Conservation (phyloP, 257 asterid genomes). For the Solanum tarijense region DNA sequence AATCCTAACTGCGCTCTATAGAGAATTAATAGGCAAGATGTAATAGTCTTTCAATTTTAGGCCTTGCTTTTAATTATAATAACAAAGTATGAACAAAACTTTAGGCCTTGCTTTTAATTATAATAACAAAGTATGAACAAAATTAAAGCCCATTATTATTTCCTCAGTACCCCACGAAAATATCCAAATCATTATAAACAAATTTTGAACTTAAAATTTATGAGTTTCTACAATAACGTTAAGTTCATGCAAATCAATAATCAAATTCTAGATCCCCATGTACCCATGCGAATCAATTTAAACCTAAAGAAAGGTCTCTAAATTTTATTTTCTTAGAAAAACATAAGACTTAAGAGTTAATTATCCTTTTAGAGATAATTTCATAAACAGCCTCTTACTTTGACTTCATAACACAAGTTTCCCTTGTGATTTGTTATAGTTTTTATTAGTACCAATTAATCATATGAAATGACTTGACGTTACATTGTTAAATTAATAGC, state of each 20-base stretch:
- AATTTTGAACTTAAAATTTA: neutral
- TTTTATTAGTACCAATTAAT: too few species aligned
- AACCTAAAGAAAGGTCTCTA: neutral
- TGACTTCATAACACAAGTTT: neutral
- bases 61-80: too few species aligned
- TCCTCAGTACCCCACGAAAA: neutral
- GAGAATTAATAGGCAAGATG: neutral
- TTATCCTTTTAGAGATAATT: neutral
- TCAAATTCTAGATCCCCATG: neutral
- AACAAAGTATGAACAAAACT: neutral
- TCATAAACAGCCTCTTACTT: neutral
- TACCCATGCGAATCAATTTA: neutral
- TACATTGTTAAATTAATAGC: neutral
- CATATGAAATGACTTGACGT: neutral
- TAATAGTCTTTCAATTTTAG: neutral
- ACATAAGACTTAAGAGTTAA: neutral
- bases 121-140: neutral
- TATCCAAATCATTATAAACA: neutral
- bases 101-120: too few species aligned
- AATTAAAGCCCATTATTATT: neutral
- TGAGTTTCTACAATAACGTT: too few species aligned
- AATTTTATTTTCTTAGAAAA: too few species aligned
- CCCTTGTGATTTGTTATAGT: neutral
- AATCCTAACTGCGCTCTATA: fast-evolving
- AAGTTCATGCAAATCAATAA: neutral